Evolutionary conservation across 805 yeast species (phyloP).

Genomic region (Spathaspora girioi): DNA sequence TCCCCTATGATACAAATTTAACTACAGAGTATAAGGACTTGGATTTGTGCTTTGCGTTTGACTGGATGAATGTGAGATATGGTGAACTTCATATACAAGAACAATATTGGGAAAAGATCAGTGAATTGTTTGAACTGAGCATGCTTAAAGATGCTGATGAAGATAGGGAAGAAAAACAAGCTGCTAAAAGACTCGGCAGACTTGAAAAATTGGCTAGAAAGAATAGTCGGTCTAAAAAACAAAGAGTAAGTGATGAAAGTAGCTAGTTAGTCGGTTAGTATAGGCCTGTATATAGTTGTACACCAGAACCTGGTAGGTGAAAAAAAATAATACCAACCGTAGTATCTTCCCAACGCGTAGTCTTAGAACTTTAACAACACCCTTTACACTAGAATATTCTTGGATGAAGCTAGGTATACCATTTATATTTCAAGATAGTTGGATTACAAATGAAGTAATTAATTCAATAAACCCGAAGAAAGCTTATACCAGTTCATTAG

Average conservation of each 20-base stretch:
- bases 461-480: slow-evolving; percentile 2
- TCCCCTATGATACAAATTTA: slow-evolving; percentile 6
- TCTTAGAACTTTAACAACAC: neutral
- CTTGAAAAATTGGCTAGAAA: slow-evolving; percentile 22
- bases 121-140: slow-evolving; percentile 16
- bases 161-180: slow-evolving; percentile 25
- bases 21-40: slow-evolving; percentile 22
- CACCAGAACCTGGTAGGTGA: too few species aligned
- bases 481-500: slow-evolving; percentile 9
- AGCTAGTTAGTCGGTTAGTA: slow-evolving; percentile 4
- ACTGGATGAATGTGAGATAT: slow-evolving; percentile 31
- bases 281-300: neutral
- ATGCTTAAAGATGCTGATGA: slow-evolving; percentile 18
- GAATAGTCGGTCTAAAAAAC: slow-evolving; percentile 14
- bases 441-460: slow-evolving; percentile 17
- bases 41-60: slow-evolving; percentile 38
- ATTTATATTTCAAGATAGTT: slow-evolving; percentile 20
- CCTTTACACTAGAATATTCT: too few species aligned
- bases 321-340: neutral
- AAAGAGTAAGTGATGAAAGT: slow-evolving; percentile 11
- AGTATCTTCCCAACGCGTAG: neutral
- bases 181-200: slow-evolving; percentile 22
- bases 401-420: slow-evolving; percentile 7
- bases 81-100: slow-evolving; percentile 8
- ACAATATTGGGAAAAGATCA: slow-evolving; percentile 14